Base-by-base conservation (phyloP, 352 stramenopile genomes). In the Phytophthora brassicae region DNA sequence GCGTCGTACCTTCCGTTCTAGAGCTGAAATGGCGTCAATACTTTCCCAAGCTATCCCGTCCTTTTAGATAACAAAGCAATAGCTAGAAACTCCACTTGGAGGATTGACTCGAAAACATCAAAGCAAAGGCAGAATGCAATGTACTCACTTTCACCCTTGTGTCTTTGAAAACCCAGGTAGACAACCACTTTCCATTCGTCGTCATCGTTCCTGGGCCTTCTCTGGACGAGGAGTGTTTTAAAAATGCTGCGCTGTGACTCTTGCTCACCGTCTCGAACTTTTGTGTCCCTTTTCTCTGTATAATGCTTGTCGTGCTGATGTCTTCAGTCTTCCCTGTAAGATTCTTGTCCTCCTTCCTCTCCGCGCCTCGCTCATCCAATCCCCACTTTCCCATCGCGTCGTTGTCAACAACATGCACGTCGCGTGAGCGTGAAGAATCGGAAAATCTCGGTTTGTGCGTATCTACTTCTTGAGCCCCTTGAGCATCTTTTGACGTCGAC, bases 401-500 rank as follows among this genome's bases (percentile, higher is more conserved):
- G 57, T 64, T 64, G 38, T 70, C 42, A 72, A 70, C 57, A 66
- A 22, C 54, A 67, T 62, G 54, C 43, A 64, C 54, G 43, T 64
- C 41, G 36, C 16, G 35, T 28, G 16, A 24, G 39, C 43, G 39
- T 12, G 8, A 60, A 62, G 33, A 16, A n/a, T 44, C 23, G 42
- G 45, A 48, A n/a, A 52, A 51, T 68, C 35, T 74, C 56, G 31
- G 50, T 28, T 42, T 48, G 39, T n/a, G 44, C 48, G 39, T 50
- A 26, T 68, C 74, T 91, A 95, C 69, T 95, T 95, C 70, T 91
- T 93, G 43, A 95, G 70, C 13, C 85, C 84, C 81, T 95, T 95
- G 24, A 95, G 73, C 82, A 95, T 95, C 71, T 92, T 93, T 75
- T 95, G 86, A 14, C 86, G 78, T 45, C 84, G 84, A 28, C 84